Evolutionary conservation across 2,329 filamentous ascomycete species (phyloP).

Genomic region (Ascocoryne sarcoides): DNA sequence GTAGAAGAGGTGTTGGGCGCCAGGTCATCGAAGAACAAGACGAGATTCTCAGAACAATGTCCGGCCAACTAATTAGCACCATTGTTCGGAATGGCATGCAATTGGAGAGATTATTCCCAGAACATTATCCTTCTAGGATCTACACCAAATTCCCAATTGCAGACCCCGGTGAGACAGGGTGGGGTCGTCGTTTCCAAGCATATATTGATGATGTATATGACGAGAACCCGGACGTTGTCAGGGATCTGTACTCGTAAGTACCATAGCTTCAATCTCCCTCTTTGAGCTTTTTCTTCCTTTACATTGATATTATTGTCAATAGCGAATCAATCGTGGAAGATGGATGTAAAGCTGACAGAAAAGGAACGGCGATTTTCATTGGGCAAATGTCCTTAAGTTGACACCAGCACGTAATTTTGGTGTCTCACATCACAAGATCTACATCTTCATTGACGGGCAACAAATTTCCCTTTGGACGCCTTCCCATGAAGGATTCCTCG

Average conservation of each 20-base stretch:
- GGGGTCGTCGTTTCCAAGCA: conserved; percentile 17
- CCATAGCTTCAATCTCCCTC: too few relatives aligned
- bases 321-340: too few relatives aligned
- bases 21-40: conserved; percentile 19
- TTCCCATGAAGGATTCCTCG: conserved; percentile 2
- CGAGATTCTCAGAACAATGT: conserved; percentile 21
- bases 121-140: conserved; percentile 1
- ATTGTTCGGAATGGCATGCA: conserved; percentile 9
- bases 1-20: conserved; percentile 17
- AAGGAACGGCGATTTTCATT: too few relatives aligned
- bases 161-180: conserved; percentile 11
- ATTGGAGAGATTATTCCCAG: conserved; percentile 18
- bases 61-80: conserved; percentile 16
- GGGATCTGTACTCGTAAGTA: background rate
- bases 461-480: conserved; percentile 4
- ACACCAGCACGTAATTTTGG: conserved; percentile 4
- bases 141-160: conserved; percentile 19
- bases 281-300: too few relatives aligned
- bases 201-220: conserved; percentile 16
- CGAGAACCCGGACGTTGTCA: too few relatives aligned
- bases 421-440: conserved; percentile 3
- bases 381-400: too few relatives aligned
- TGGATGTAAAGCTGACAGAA: too few relatives aligned
- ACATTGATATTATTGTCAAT: too few relatives aligned
- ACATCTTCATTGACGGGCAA: conserved; percentile 7